Conservation (phyloP, 1,139 yeast species). For the Candida buenavistaensis region DNA sequence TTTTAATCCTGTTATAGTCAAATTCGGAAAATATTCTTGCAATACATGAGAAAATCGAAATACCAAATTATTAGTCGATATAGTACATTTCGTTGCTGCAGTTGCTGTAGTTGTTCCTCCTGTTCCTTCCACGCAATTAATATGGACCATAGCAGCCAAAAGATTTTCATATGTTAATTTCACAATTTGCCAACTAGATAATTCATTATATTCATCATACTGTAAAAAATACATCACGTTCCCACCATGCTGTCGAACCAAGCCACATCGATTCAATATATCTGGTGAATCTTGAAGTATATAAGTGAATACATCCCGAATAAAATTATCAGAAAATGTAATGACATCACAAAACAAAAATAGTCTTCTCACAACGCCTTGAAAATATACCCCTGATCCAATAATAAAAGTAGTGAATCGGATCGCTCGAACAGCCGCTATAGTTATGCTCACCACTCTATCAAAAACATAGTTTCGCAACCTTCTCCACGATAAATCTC, state of each 20-base stretch:
- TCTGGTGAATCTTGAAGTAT: constrained; percentile 20
- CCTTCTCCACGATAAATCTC: constrained; percentile 16
- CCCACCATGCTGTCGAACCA: constrained; percentile 13
- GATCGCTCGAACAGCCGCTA: constrained; percentile 16
- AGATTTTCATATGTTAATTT: constrained; percentile 7
- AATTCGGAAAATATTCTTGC: constrained; percentile 15
- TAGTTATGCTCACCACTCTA: constrained; percentile 4
- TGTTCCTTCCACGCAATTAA: constrained; percentile 8
- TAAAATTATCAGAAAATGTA: constrained; percentile 32
- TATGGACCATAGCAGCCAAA: constrained; percentile 9
- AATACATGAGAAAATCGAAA: constrained; percentile 30
- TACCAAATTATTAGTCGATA: constrained; percentile 20
- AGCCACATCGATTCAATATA: constrained; percentile 14
- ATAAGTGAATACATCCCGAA: constrained; percentile 30
- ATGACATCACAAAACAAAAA: constrained; percentile 29
- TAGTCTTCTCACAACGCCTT: constrained; percentile 17
- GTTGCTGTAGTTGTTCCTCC: neutral
- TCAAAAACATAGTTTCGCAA: constrained; percentile 4
- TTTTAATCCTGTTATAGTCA: constrained; percentile 14
- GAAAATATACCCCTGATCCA: constrained; percentile 21
- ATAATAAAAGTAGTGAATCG: constrained; percentile 21
- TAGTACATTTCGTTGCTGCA: constrained; percentile 9
- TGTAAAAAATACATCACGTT: constrained; percentile 17
- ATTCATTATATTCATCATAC: constrained; percentile 8
- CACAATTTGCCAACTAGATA: constrained; percentile 10